Percentiles rank a stretch among this genome's conserved stretches.
Conservation (phyloP, 1,139 yeast genomes). For the Saccharomyces uvarum region DNA sequence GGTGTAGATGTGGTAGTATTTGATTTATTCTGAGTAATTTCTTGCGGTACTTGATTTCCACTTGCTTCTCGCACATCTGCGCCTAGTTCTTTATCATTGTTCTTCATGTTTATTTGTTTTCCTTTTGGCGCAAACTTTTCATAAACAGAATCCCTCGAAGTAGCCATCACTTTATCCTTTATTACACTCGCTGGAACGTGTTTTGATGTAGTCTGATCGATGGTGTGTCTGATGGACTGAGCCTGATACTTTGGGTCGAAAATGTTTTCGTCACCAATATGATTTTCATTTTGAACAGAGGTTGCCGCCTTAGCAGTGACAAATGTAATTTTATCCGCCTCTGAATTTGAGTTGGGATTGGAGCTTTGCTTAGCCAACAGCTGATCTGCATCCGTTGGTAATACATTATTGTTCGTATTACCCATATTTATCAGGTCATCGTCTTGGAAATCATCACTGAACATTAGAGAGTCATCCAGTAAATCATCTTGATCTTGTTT, state of each 20-base stretch:
- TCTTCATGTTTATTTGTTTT: constrained; percentile 15
- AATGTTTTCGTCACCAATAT: constrained; percentile 20
- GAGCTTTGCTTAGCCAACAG: not conserved
- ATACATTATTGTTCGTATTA: not conserved
- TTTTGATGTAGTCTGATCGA: constrained; percentile 30
- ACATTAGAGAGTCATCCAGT: constrained; percentile 58
- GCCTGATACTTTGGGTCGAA: constrained; percentile 32
- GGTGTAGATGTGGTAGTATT: not conserved
- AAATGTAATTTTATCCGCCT: constrained; percentile 17
- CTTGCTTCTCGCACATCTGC: not conserved
- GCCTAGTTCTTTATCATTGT: not conserved
- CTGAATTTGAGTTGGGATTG: constrained; percentile 2
- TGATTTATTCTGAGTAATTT: not conserved
- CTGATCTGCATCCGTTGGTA: not conserved
- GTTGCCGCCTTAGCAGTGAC: constrained; percentile 31
- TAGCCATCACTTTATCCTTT: constrained; percentile 22
- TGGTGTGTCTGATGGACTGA: constrained; percentile 29
- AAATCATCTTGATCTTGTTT: constrained; percentile 34
- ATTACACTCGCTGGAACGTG: constrained; percentile 24
- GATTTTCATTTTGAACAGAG: constrained; percentile 21
- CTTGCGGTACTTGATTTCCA: not conserved
- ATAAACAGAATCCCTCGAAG: constrained; percentile 21
- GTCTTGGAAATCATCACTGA: constrained; percentile 51
- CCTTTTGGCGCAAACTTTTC: constrained; percentile 31
- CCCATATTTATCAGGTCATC: constrained; percentile 27